These are phyloP conservation scores for Penicillium sp. DNA, from an alignment of 2,329 filamentous ascomycete species.

Conservation along the genomic window DNA sequence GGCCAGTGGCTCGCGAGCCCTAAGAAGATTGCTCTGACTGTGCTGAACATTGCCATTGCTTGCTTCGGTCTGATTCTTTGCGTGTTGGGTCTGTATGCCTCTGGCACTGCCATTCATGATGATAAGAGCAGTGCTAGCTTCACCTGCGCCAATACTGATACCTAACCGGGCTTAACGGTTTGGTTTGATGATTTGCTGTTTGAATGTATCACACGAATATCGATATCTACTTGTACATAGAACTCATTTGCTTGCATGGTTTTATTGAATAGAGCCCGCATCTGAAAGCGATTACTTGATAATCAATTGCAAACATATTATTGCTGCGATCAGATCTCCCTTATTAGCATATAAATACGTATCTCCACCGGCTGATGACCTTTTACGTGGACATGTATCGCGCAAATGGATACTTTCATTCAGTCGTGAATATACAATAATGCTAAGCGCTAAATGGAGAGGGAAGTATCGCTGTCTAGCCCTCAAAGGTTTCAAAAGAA, in stretches of 20 bases:
- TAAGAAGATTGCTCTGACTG: constrained; percentile 50
- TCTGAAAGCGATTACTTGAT: constrained; percentile 18
- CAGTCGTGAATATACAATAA: too few species aligned
- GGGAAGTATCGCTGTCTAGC: too few species aligned
- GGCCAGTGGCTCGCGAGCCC: constrained; percentile 46
- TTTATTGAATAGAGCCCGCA: constrained; percentile 17
- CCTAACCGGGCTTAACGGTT: constrained; percentile 6
- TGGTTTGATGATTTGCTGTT: not conserved
- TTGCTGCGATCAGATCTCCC: not conserved
- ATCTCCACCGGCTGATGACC: too few species aligned
- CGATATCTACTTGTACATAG: constrained; percentile 9
- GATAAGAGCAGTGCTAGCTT: constrained; percentile 39
- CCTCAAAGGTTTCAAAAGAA: too few species aligned
- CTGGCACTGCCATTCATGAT: constrained; percentile 25
- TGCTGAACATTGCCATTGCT: constrained; percentile 50
- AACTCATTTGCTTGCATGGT: constrained; percentile 14
- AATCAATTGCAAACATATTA: constrained; percentile 7
- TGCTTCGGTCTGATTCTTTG: constrained; percentile 30
- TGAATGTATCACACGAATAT: not conserved
- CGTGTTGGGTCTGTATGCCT: constrained; percentile 33
- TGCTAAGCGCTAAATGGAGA: too few species aligned
- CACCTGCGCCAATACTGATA: constrained; percentile 41
- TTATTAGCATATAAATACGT: too few species aligned
- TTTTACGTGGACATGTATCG: too few species aligned
- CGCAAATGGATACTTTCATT: too few species aligned